phyloP scores from a whole-genome alignment of 305 asterid genomes.

The Andrographis paniculata region DNA sequence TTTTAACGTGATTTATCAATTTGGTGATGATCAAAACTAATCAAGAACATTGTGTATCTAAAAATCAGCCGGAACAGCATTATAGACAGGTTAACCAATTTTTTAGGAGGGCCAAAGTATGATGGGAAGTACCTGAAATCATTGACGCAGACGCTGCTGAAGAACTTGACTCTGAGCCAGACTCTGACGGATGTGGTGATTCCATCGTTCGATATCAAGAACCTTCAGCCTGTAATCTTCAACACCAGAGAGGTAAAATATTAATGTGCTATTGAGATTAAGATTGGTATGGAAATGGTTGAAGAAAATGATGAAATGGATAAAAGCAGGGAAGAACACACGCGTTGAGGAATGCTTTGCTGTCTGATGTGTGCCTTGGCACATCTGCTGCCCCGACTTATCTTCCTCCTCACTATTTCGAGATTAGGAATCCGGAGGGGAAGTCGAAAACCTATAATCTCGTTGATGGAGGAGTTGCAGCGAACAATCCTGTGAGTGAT shows the following conservation, averaged over 20 bases:
- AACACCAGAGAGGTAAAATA: slow-evolving; percentile 49
- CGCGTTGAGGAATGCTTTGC: neutral
- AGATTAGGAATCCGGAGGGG: slow-evolving; percentile 8
- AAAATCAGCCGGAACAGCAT: slow-evolving; percentile 35
- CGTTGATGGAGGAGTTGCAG: slow-evolving; percentile 11
- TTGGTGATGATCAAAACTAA: neutral
- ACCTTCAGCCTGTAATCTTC: slow-evolving; percentile 71
- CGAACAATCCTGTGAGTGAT: slow-evolving; percentile 8
- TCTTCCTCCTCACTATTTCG: slow-evolving; percentile 13
- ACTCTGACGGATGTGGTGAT: slow-evolving; percentile 57
- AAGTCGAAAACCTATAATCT: neutral
- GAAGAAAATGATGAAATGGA: no score
- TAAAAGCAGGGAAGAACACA: slow-evolving; percentile 34
- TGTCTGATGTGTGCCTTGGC: slow-evolving; percentile 13
- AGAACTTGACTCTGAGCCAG: slow-evolving; percentile 44
- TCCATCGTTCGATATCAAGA: slow-evolving; percentile 71
- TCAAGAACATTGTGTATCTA: neutral
- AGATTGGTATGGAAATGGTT: no score
- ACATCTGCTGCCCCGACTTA: slow-evolving; percentile 9
- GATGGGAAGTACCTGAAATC: slow-evolving; percentile 52
- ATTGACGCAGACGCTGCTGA: slow-evolving; percentile 31
- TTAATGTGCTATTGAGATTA: no score
- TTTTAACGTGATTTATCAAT: no score
- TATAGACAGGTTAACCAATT: slow-evolving; percentile 22
- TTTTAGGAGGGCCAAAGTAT: slow-evolving; percentile 68